Conservation (phyloP, 2,329 filamentous ascomycete species). For the Fusarium graminum region DNA sequence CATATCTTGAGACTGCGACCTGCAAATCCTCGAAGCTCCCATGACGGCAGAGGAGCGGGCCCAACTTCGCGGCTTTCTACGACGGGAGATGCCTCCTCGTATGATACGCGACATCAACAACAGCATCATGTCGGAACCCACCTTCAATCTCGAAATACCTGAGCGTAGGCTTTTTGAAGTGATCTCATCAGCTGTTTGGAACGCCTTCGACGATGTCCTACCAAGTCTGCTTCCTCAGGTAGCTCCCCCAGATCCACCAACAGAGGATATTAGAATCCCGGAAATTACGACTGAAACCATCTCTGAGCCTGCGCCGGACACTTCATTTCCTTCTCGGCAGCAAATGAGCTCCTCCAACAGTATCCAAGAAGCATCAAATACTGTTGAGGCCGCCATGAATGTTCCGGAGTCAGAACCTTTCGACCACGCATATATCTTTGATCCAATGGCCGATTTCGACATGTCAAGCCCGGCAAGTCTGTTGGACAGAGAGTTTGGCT, state of each 20-base stretch:
- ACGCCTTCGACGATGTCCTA: conserved; percentile 25
- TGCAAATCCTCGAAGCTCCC: conserved; percentile 3
- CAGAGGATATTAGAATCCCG: neutral
- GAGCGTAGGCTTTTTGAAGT: conserved; percentile 15
- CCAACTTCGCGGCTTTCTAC: conserved; percentile 19
- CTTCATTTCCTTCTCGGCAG: neutral
- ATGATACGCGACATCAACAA: conserved; percentile 10
- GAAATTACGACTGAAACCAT: neutral
- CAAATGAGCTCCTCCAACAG: neutral
- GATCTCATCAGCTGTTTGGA: conserved; percentile 26
- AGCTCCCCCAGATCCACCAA: neutral
- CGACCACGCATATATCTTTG: neutral
- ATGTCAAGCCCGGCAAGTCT: neutral
- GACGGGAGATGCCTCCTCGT: conserved; percentile 17
- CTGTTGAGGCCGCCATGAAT: neutral
- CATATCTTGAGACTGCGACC: conserved; percentile 15
- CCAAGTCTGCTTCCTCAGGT: neutral
- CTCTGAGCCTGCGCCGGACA: neutral
- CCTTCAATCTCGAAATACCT: neutral
- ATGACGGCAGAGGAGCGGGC: conserved; percentile 3
- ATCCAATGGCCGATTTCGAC: neutral
- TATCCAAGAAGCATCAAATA: neutral
- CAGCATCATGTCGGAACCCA: conserved; percentile 11
- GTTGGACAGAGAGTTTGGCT: neutral
- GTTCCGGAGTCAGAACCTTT: neutral